Evolutionary conservation across 139 green algal species (phyloP).

Genomic region (Chlamydomonas schloesseri): DNA sequence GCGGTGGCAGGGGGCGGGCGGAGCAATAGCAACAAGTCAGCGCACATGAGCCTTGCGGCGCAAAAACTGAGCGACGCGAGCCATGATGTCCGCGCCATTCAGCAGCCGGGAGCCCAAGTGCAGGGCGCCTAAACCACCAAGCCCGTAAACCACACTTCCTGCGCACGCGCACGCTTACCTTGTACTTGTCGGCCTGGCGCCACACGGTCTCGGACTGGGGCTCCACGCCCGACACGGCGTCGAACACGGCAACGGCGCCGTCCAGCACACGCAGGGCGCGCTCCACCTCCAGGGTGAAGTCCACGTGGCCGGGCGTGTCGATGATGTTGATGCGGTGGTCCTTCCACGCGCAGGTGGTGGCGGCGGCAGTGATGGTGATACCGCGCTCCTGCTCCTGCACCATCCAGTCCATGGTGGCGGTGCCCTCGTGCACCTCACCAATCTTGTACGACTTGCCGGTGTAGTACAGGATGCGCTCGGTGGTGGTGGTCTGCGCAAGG

Average conservation of each 20-base stretch:
- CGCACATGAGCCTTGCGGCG: no score
- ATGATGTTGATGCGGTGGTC: constrained; percentile 99
- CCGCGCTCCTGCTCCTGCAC: constrained; percentile 94
- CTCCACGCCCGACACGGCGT: constrained; percentile 98
- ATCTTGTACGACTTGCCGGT: constrained; percentile 99
- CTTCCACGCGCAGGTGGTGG: constrained; percentile 98
- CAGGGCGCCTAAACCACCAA: no score
- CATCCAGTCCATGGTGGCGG: constrained; percentile 99
- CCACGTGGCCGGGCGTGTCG: constrained; percentile 98
- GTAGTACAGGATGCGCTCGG: constrained; percentile 99
- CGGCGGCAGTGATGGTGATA: constrained; percentile 99
- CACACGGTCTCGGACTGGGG: constrained; percentile 98
- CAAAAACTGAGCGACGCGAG: no score
- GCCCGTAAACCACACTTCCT: not conserved
- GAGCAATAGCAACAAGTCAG: not conserved
- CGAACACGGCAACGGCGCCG: constrained; percentile 96
- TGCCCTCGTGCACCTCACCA: constrained; percentile 99
- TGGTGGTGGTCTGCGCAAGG: constrained; percentile 93
- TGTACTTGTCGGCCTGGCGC: constrained; percentile 99
- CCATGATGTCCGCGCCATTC: no score
- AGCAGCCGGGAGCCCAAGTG: no score
- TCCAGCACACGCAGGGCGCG: constrained; percentile 98
- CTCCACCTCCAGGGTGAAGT: constrained; percentile 97
- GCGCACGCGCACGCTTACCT: constrained; percentile 54
- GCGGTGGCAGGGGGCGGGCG: no score